Percentiles rank a stretch among this genome's conserved stretches.
phyloP scores from a whole-genome alignment of 2,329 filamentous ascomycete genomes.

The Penicillium sumatraense region DNA sequence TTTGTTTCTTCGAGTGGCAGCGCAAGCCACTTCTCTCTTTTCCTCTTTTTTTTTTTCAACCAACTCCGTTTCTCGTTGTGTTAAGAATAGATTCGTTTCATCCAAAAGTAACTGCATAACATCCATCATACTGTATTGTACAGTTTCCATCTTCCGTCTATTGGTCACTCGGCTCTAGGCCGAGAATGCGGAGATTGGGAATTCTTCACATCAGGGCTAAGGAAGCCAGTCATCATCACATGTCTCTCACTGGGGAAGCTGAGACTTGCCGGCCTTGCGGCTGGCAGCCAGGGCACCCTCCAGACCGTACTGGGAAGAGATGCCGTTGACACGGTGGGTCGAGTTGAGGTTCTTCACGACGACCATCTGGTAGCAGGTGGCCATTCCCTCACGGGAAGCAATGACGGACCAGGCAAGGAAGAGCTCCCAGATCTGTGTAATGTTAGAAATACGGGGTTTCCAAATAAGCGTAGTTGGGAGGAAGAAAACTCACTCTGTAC shows the following conservation, averaged over 20 bases:
- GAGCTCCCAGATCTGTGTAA: slow-evolving; percentile 73
- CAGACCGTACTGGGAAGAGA: slow-evolving; percentile 68
- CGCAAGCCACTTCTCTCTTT: neutral
- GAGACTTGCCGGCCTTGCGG: slow-evolving; percentile 28
- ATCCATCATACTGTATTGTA: slow-evolving; percentile 3
- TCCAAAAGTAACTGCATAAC: neutral
- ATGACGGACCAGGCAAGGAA: slow-evolving; percentile 81
- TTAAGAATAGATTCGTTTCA: neutral
- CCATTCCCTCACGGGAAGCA: slow-evolving; percentile 72
- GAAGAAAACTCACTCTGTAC: slow-evolving; percentile 74
- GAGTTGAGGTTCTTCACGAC: slow-evolving; percentile 81
- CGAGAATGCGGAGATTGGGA: neutral
- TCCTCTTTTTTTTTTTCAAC: no score
- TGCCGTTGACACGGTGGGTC: slow-evolving; percentile 72
- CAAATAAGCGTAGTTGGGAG: neutral
- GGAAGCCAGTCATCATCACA: neutral
- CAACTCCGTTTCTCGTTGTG: neutral
- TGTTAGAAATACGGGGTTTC: slow-evolving; percentile 7
- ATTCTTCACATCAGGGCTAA: neutral
- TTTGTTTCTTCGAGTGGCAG: neutral
- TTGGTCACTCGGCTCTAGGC: neutral
- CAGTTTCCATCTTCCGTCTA: neutral
- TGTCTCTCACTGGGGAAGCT: slow-evolving; percentile 2
- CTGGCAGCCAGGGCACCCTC: slow-evolving; percentile 61
- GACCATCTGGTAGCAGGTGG: slow-evolving; percentile 78